Evolutionary conservation across 495 filamentous ascomycete genomes (phyloP).

Genomic region (Penicillium desertorum): DNA sequence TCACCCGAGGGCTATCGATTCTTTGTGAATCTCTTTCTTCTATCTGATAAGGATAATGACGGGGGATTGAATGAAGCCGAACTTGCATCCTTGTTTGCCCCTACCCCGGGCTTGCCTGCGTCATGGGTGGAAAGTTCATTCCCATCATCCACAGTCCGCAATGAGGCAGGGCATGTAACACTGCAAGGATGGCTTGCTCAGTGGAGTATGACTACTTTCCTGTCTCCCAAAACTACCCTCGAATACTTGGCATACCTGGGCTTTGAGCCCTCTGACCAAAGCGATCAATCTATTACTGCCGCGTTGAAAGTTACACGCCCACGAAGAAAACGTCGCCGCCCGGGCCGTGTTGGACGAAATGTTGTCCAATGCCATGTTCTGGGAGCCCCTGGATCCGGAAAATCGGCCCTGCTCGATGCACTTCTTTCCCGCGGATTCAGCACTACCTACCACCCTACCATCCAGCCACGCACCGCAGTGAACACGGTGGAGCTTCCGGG

Average conservation of each 20-base stretch:
- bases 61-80: slow-evolving; percentile 86
- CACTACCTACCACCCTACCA: slow-evolving; percentile 86
- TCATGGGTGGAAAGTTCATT: slow-evolving; percentile 92
- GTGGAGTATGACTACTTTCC: slow-evolving; percentile 99
- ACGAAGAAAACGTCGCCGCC: slow-evolving; percentile 75
- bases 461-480: slow-evolving; percentile 87
- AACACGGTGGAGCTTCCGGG: slow-evolving; percentile 96
- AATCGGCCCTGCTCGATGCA: slow-evolving; percentile 83
- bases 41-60: slow-evolving; percentile 96
- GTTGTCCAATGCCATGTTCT: slow-evolving; percentile 97
- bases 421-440: slow-evolving; percentile 88
- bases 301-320: slow-evolving; percentile 91
- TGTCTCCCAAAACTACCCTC: slow-evolving; percentile 89
- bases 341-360: slow-evolving; percentile 85
- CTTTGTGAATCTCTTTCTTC: slow-evolving; percentile 92
- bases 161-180: slow-evolving; percentile 93
- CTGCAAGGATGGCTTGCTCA: slow-evolving; percentile 97
- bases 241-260: slow-evolving; percentile 95
- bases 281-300: slow-evolving; percentile 64
- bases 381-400: slow-evolving; percentile 78
- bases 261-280: slow-evolving; percentile 70
- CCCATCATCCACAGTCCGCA: slow-evolving; percentile 89
- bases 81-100: slow-evolving; percentile 82
- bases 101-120: slow-evolving; percentile 82
- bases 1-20: slow-evolving; percentile 95